Percentiles rank a stretch among this genome's conserved stretches.
Conservation (phyloP, 2,329 filamentous ascomycete genomes). For the Berkeleyomyces rouxiae region DNA sequence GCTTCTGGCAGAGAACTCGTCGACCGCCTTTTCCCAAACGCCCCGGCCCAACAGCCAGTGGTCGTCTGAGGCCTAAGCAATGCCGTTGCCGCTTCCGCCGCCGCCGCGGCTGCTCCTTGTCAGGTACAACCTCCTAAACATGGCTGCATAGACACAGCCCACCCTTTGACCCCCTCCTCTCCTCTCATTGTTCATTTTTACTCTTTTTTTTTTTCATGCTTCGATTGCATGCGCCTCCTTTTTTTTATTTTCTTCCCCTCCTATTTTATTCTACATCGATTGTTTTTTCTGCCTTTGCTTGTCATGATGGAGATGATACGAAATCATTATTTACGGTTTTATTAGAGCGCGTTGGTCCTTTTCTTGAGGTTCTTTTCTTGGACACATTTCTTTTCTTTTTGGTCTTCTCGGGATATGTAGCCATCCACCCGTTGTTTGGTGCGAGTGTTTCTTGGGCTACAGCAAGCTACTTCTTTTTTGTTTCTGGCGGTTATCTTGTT, state of each 20-base stretch:
- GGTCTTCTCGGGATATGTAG: neutral
- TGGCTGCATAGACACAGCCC: neutral
- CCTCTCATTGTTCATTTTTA: neutral
- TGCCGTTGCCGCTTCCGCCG: neutral
- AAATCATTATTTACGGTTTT: slow-evolving; percentile 5
- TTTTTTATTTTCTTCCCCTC: neutral
- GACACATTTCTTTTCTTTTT: neutral
- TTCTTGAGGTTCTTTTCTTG: neutral
- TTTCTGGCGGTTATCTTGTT: neutral
- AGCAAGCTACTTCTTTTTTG: neutral
- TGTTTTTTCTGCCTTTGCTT: neutral
- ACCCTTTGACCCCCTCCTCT: neutral
- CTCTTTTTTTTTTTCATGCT: neutral
- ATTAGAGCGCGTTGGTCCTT: slow-evolving; percentile 9
- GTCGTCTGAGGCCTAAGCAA: neutral
- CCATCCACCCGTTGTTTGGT: neutral
- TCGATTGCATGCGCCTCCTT: neutral
- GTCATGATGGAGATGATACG: slow-evolving; percentile 6
- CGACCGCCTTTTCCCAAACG: neutral
- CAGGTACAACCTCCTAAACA: neutral
- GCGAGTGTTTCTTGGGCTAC: neutral
- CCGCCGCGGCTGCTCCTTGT: neutral
- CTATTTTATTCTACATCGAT: neutral
- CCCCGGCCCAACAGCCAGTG: neutral
- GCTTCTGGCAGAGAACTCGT: slow-evolving; percentile 42